phyloP scores from a whole-genome alignment of 2,329 filamentous ascomycete genomes.

The Microdochium nivale region DNA sequence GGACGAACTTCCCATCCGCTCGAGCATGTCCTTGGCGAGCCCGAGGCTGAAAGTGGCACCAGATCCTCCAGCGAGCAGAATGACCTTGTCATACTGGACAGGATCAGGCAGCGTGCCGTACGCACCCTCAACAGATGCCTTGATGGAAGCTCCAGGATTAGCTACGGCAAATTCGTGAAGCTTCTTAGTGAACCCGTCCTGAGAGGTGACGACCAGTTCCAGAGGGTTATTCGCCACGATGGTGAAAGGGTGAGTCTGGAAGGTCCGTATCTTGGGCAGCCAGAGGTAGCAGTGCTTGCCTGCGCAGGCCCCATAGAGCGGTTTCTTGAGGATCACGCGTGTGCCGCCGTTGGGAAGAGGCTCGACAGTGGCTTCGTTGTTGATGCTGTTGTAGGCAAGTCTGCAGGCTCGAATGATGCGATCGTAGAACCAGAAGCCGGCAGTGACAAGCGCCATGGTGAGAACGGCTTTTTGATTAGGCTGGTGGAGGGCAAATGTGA shows the following conservation, averaged over 20 bases:
- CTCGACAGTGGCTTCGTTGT: constrained; percentile 30
- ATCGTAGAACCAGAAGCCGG: constrained; percentile 33
- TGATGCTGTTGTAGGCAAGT: constrained; percentile 25
- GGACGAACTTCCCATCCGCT: constrained; percentile 27
- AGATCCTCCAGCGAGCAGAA: constrained; percentile 53
- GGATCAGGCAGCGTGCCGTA: constrained; percentile 49
- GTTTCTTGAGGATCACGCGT: constrained; percentile 37
- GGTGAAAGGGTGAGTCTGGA: constrained; percentile 58
- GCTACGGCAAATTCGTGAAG: constrained; percentile 41
- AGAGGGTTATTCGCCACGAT: constrained; percentile 42
- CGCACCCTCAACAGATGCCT: constrained; percentile 47
- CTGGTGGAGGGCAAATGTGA: constrained; percentile 33
- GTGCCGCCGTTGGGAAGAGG: constrained; percentile 35
- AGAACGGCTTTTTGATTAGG: constrained; percentile 26
- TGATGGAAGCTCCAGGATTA: constrained; percentile 38
- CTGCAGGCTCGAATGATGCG: constrained; percentile 29
- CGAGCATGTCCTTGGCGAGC: constrained; percentile 34
- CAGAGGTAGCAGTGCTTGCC: constrained; percentile 58
- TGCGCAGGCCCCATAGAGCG: constrained; percentile 31
- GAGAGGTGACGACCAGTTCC: constrained; percentile 50
- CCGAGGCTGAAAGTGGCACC: constrained; percentile 52
- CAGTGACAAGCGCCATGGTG: constrained; percentile 25
- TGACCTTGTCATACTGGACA: constrained; percentile 41
- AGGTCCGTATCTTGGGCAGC: constrained; percentile 46
- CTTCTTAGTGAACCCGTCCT: constrained; percentile 50